These are phyloP conservation scores for Phytophthora syringae DNA, from an alignment of 352 stramenopile genomes.

Conservation along the genomic window DNA sequence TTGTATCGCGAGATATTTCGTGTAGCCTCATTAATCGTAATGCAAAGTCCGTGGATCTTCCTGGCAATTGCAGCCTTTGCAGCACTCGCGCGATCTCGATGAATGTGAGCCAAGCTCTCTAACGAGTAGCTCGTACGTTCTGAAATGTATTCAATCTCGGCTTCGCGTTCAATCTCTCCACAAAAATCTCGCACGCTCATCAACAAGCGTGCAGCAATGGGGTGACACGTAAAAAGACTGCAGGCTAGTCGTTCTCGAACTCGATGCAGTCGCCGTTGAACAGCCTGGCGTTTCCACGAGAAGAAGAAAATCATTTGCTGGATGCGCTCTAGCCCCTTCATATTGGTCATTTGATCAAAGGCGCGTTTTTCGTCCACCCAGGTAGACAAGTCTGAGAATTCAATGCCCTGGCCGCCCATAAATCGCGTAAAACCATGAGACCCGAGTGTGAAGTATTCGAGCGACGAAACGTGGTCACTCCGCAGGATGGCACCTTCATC, in stretches of 20 bases:
- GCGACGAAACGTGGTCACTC: background rate
- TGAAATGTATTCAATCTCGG: slow-evolving; percentile 14
- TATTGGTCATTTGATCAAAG: slow-evolving; percentile 77
- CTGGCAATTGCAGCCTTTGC: slow-evolving; percentile 18
- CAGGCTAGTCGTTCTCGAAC: slow-evolving; percentile 45
- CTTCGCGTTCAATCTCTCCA: slow-evolving; percentile 26
- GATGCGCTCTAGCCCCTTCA: slow-evolving; percentile 65
- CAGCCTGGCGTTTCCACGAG: slow-evolving; percentile 67
- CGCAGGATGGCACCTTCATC: slow-evolving; percentile 39
- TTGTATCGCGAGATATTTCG: slow-evolving; percentile 23
- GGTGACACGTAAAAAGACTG: slow-evolving; percentile 62
- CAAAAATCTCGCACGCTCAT: slow-evolving; percentile 35
- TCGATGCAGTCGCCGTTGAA: slow-evolving; percentile 48
- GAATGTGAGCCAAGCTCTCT: slow-evolving; percentile 16
- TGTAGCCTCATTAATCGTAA: slow-evolving; percentile 20
- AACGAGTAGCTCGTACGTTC: slow-evolving; percentile 28
- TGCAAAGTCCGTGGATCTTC: slow-evolving; percentile 33
- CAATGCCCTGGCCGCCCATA: slow-evolving; percentile 37
- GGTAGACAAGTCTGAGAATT: slow-evolving; percentile 57
- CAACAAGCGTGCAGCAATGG: slow-evolving; percentile 40
- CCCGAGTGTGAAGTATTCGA: slow-evolving; percentile 67
- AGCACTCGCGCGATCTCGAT: slow-evolving; percentile 18
- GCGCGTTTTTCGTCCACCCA: slow-evolving; percentile 78
- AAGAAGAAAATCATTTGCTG: slow-evolving; percentile 81
- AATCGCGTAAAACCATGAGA: slow-evolving; percentile 69